Base-by-base conservation (phyloP, 805 yeast species). In the Lipomyces japonicus region DNA sequence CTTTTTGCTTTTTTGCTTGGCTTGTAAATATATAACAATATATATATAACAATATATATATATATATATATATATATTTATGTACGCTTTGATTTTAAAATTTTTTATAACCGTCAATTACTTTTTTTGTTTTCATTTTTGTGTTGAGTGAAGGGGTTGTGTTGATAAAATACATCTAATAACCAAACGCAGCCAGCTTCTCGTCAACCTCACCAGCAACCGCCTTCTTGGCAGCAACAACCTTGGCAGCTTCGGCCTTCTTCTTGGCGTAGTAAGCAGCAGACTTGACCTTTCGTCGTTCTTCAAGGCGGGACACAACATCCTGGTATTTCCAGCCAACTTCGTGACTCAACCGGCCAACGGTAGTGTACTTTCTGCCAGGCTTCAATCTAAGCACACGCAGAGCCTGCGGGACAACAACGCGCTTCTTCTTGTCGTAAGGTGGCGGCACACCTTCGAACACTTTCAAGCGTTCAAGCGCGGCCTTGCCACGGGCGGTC, bases 291-390 rank as follows among this genome's bases (percentile, higher is more conserved):
- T 87, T 90, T 81, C 99, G 86, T 90, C 95, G 91, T 78, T 89
- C 97, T 82, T 93, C 98, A 74, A 93, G 86, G 74, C 90, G 82
- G 72, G 88, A 87, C 68, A 93, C 98, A 72, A 93, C 84, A 63
- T 93, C 89, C 79, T 90, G 95, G 95, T 93, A 93, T 79, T 90
- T 93, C 98, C 98, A 93, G 75, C 98, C 98, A 67, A 93, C 97
- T 70, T 96, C 83, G 68, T 93, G 76, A 65, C 96, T 84, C 75
- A 93, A 82, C 75, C 93, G 89, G 75, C 95, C 95, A 68, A 93
- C 87, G 63, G 97, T 88, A 78, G 96, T 87, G 95, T 84, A 93
- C 80, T 93, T 93, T 86, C 98, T 89, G 76, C 98, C 98, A 75
- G 89, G 97, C 80, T 89, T 90, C 77, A 93, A 86, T 84, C 98